Evolutionary conservation across 768 basidiomycete genomes (phyloP), one percentile per base, ranked within the genome.

Genomic region (Mycena leptocephala): DNA sequence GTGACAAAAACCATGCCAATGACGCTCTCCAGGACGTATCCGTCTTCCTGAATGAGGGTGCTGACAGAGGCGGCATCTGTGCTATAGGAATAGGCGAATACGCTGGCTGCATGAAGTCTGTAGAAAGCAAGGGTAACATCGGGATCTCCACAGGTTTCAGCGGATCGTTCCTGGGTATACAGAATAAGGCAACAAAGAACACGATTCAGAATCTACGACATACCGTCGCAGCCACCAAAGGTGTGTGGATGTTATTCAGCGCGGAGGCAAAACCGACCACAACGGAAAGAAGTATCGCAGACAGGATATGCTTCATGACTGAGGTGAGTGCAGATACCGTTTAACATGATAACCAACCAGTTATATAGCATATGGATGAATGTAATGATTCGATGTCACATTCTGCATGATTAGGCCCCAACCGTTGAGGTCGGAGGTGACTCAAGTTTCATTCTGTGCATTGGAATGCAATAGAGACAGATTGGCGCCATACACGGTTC

Each of bases 131-230:
- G 59, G 26, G 59, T 39, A 37, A 37, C 59, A 61, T 39, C 59
- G 35, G 35, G 59, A 61, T 61, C 59, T 39, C 59, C 59, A 39
- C 59, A 61, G 35, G 59, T 61, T 61, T 61, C 59, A 61, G 59
- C 35, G 37, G 59, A 61, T 61, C 59, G 59, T 61, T 39, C 59
- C 59, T 61, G 37, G 33, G 35, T 61, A 61, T 61, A 26, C 59
- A n/a, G 59, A 39, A n/a, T 61, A 37, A 61, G 59, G 20, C 59
- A 26, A 39, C 33, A 24, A 61, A 16, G n/a, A 61, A 24, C 33
- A 61, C 59, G 35, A 39, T 37, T 37, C n/a, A 26, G 1, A 61
- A 30, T 61, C 59, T 26, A 61, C 35, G 35, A 35, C 59, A 39
- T 61, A 61, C 59, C 59, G 59, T 39, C 32, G 37, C 59, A 37